These are phyloP conservation scores for Cladosporium sp. DNA, from an alignment of 2,329 filamentous ascomycete genomes.

Conservation along the genomic window DNA sequence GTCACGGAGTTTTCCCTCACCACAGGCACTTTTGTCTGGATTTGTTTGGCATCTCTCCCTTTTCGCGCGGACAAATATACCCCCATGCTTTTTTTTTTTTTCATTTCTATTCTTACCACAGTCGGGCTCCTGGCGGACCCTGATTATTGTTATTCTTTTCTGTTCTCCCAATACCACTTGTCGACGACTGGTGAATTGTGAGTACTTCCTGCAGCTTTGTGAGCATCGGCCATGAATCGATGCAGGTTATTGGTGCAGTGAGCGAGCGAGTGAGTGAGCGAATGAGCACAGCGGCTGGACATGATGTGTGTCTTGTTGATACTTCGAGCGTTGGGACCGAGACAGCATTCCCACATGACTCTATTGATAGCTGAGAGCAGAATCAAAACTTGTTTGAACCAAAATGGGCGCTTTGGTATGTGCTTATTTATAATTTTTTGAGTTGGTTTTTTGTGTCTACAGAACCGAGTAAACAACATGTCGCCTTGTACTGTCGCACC, in stretches of 20 bases:
- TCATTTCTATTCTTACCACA: background rate
- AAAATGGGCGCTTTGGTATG: too few species aligned
- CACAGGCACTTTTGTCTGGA: background rate
- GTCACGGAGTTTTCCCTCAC: background rate
- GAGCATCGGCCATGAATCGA: background rate
- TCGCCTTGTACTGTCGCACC: too few species aligned
- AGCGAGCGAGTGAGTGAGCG: background rate
- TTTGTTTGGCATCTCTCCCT: background rate
- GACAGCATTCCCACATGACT: background rate
- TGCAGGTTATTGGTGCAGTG: background rate
- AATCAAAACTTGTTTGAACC: too few species aligned
- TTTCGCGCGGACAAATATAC: conserved; percentile 1
- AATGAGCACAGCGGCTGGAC: too few species aligned
- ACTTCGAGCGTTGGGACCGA: background rate
- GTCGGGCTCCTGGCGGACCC: too few species aligned
- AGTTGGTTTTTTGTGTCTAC: too few species aligned
- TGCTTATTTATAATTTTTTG: too few species aligned
- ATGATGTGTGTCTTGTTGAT: too few species aligned
- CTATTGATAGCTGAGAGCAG: too few species aligned
- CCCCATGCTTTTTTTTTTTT: background rate
- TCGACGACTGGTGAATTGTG: background rate
- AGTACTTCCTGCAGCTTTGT: background rate
- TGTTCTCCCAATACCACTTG: background rate
- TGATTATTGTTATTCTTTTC: background rate
- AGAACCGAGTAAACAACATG: too few species aligned